Conservation (phyloP, 495 filamentous ascomycete genomes). For the Talaromyces proteolyticus region DNA sequence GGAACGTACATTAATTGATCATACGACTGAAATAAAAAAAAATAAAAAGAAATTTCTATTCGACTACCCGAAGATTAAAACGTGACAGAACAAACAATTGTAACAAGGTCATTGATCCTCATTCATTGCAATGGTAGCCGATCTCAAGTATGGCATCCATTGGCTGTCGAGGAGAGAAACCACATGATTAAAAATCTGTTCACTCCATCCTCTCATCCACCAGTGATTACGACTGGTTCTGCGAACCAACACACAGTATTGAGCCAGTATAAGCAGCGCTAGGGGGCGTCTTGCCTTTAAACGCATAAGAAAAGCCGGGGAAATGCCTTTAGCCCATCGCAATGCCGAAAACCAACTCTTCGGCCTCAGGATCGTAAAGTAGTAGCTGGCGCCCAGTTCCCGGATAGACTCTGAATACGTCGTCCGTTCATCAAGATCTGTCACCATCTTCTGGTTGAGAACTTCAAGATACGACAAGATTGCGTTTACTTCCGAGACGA, state of each 20-base stretch:
- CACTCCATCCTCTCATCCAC: conserved; percentile 5
- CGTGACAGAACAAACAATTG: neutral
- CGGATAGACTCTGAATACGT: neutral
- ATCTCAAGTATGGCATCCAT: neutral
- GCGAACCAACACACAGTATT: conserved; percentile 3
- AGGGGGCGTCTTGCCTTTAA: neutral
- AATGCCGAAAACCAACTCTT: conserved; percentile 1
- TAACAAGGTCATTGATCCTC: neutral
- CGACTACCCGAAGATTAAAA: neutral
- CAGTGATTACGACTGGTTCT: neutral
- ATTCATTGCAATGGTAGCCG: neutral
- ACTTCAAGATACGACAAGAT: neutral
- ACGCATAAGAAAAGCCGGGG: neutral
- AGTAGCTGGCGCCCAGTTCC: conserved; percentile 1
- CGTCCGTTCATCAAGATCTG: conserved; percentile 1
- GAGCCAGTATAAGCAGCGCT: conserved; percentile 3
- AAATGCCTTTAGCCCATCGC: neutral
- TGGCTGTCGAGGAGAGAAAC: conserved; percentile 1
- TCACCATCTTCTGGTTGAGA: neutral
- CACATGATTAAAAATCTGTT: conserved; percentile 3
- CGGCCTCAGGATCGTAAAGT: conserved; percentile 2
- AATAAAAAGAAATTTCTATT: neutral
- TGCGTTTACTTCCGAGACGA: neutral
- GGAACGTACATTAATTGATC: neutral
- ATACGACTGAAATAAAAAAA: no score